These are phyloP conservation scores for Serendipita sp. DNA, from an alignment of 768 basidiomycete genomes.

Conservation along the genomic window DNA sequence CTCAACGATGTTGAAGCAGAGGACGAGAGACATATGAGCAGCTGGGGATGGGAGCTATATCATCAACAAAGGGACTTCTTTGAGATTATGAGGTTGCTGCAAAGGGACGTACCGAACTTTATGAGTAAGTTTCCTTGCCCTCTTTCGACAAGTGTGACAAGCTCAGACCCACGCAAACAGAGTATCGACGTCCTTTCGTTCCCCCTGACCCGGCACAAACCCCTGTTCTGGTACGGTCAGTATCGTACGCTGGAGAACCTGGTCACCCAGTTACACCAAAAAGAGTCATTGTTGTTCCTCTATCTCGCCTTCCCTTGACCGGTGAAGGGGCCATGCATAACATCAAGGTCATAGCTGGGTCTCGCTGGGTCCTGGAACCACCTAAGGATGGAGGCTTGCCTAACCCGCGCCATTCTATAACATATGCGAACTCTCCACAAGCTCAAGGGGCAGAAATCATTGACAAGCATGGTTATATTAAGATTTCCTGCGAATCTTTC, in stretches of 20 bases:
- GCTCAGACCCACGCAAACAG: conserved; percentile 23
- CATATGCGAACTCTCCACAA: neutral
- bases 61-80: conserved; percentile 58
- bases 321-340: conserved; percentile 57
- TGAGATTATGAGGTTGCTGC: conserved; percentile 70
- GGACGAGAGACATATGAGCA: neutral
- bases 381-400: conserved; percentile 50
- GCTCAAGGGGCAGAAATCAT: neutral
- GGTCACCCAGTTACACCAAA: conserved; percentile 55
- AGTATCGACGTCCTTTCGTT: conserved; percentile 64
- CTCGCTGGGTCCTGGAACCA: conserved; percentile 65
- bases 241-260: conserved; percentile 57
- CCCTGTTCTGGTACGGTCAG: conserved; percentile 54
- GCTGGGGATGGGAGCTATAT: neutral
- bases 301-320: conserved; percentile 54
- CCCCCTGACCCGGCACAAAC: conserved; percentile 37
- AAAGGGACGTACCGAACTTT: conserved; percentile 76
- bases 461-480: conserved; percentile 61
- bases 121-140: conserved; percentile 38
- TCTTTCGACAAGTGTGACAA: conserved; percentile 7
- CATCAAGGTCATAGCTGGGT: conserved; percentile 75
- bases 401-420: neutral
- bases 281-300: conserved; percentile 55
- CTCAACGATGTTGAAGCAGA: neutral
- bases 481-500: conserved; percentile 83